These are phyloP conservation scores for Pichia exigua DNA, from an alignment of 805 yeast genomes.

Conservation along the genomic window DNA sequence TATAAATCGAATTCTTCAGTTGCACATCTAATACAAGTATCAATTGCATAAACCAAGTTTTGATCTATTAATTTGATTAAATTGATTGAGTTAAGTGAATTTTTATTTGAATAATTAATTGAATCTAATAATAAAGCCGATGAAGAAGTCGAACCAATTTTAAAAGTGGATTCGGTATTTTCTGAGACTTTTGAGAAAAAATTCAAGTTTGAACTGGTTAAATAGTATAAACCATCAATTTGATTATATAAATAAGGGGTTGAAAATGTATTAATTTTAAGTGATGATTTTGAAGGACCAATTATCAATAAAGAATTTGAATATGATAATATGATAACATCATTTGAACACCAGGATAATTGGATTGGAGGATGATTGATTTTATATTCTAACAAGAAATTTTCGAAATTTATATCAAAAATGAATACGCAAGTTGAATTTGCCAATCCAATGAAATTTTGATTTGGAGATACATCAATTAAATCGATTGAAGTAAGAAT, in stretches of 20 bases:
- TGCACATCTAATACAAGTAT: conserved; percentile 66
- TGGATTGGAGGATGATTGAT: neutral
- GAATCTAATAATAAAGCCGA: conserved; percentile 80
- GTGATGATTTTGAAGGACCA: conserved; percentile 59
- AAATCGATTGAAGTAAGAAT: neutral
- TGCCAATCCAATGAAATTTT: conserved; percentile 3
- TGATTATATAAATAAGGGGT: conserved; percentile 42
- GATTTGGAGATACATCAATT: conserved; percentile 7
- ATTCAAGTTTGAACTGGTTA: conserved; percentile 52
- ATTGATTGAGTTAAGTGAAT: conserved; percentile 77
- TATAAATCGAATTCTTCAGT: conserved; percentile 65
- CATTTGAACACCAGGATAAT: conserved; percentile 71
- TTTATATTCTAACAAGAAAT: conserved; percentile 2
- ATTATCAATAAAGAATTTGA: conserved; percentile 59
- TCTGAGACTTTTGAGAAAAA: conserved; percentile 57
- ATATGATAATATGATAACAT: conserved; percentile 56
- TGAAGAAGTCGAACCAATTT: conserved; percentile 78
- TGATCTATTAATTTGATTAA: conserved; percentile 51
- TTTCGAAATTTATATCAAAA: neutral
- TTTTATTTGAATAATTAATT: conserved; percentile 51
- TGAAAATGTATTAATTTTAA: conserved; percentile 44
- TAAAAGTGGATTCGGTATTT: conserved; percentile 54
- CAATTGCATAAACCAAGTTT: conserved; percentile 51
- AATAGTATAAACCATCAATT: conserved; percentile 61
- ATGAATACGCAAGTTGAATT: neutral